Evolutionary conservation across 73 alveolate genomes (phyloP), one percentile per base, ranked within the genome.

Genomic region (Paramecium tetraurelia): DNA sequence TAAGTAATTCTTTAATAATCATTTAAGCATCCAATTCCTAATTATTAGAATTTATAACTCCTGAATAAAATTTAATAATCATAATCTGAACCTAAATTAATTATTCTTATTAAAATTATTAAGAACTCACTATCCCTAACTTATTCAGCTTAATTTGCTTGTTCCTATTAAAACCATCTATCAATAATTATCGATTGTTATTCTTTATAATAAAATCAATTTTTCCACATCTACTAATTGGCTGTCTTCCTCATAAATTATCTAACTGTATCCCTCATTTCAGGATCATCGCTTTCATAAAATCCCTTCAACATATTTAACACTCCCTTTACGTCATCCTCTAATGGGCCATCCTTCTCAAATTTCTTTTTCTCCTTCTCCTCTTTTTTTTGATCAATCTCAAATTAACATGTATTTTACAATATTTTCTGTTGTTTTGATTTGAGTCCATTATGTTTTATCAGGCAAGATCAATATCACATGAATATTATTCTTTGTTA

Each of bases 221-320:
- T 80, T 22, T 31, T 44, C 90, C 43, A 31, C 43, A 44, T 18
- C 20, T 80, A 35, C 69, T 75, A 33, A 38, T 63, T 63, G 27
- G 84, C 84, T 4, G 87, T 38, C 69, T 75, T 33, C 68, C 68
- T 75, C 87, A 35, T n/a, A 5, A 41, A 35, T 38, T 75, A 4
- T 7, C 38, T 41, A 0, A 75, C 59, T 16, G 87, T 75, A n/a
- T 41, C 33, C 9, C 29, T 75, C 87, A 75, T 75, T 35, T 75
- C 87, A 35, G 70, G 50, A 80, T 41, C 90, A 20, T 63, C 48
- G 46, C 75, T 80, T 12, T 80, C 46, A 46, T 80, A 80, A 43
- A 41, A 12, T 35, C n/a, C 48, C 38, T 46, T 80, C 90, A 43
- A 16, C 72, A 80, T 80, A 43, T 29, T 29, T 3, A 80, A 24